A percentile compares a stretch with the other conserved stretches of the same genome.
phyloP scores from a whole-genome alignment of 192 early-diverging fungal species.

The Coemansia aciculifera region DNA sequence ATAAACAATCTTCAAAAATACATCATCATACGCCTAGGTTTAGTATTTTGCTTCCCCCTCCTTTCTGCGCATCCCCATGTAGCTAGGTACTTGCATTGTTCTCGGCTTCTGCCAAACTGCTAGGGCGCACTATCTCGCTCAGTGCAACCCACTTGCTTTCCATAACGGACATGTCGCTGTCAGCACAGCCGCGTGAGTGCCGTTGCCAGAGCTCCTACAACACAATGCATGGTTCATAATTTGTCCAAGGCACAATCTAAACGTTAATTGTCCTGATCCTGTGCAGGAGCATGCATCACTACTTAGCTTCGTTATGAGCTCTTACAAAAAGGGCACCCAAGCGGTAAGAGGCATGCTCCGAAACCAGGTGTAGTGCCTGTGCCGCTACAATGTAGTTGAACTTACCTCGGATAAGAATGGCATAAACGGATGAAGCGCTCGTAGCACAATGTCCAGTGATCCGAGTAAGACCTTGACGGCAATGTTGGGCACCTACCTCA shows the following conservation, averaged over 20 bases:
- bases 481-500: conserved; percentile 32
- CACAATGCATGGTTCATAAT: neutral
- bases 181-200: conserved; percentile 26
- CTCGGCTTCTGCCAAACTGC: conserved; percentile 32
- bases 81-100: conserved; percentile 29
- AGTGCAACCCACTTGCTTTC: conserved; percentile 31
- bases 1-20: conserved; percentile 4
- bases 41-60: neutral
- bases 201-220: conserved; percentile 56
- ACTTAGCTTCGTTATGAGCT: neutral
- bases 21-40: neutral
- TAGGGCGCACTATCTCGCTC: conserved; percentile 12
- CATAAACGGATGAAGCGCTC: conserved; percentile 95
- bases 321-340: neutral
- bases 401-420: conserved; percentile 91
- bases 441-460: conserved; percentile 59
- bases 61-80: neutral
- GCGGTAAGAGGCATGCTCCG: neutral
- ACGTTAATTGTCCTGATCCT: conserved; percentile 4
- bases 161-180: conserved; percentile 43
- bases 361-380: neutral
- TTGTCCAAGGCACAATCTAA: neutral
- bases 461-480: conserved; percentile 40
- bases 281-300: conserved; percentile 1
- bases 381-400: conserved; percentile 7